phyloP scores from a whole-genome alignment of 2,329 filamentous ascomycete species.

The Intubia oerlemansii region DNA sequence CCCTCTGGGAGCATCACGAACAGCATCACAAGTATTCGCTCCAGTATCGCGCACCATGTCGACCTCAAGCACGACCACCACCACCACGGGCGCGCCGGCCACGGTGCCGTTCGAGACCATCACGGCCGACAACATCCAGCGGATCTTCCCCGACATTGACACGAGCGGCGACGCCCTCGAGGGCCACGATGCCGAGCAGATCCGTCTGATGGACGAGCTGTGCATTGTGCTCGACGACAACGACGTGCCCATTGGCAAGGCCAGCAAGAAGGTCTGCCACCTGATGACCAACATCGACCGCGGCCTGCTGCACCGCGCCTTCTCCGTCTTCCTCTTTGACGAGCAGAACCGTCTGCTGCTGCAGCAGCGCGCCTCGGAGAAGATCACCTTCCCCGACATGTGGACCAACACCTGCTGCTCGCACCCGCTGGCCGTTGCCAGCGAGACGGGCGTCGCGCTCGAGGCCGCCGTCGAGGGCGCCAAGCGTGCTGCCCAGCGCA shows the following conservation, averaged over 20 bases:
- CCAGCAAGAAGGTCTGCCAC: constrained; percentile 96
- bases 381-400: constrained; percentile 98
- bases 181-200: constrained; percentile 94
- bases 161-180: constrained; percentile 53
- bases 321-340: constrained; percentile 96
- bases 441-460: constrained; percentile 71
- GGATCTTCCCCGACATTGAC: constrained; percentile 70
- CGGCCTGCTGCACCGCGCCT: constrained; percentile 87
- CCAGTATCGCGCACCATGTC: no score
- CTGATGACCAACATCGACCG: constrained; percentile 97
- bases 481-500: constrained; percentile 79
- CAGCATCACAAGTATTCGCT: no score
- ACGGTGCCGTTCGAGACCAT: constrained; percentile 29
- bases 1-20: no score
- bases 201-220: constrained; percentile 93
- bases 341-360: constrained; percentile 78
- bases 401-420: constrained; percentile 99
- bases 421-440: constrained; percentile 77
- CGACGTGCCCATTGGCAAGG: constrained; percentile 81
- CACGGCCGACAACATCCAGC: constrained; percentile 69
- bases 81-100: constrained; percentile 22
- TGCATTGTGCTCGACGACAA: constrained; percentile 93
- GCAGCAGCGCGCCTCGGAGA: constrained; percentile 86
- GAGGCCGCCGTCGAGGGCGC: constrained; percentile 65
- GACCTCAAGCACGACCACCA: constrained; percentile 6